Evolutionary conservation across 495 filamentous ascomycete genomes (phyloP).

Genomic region (Penicillium malachiteum): DNA sequence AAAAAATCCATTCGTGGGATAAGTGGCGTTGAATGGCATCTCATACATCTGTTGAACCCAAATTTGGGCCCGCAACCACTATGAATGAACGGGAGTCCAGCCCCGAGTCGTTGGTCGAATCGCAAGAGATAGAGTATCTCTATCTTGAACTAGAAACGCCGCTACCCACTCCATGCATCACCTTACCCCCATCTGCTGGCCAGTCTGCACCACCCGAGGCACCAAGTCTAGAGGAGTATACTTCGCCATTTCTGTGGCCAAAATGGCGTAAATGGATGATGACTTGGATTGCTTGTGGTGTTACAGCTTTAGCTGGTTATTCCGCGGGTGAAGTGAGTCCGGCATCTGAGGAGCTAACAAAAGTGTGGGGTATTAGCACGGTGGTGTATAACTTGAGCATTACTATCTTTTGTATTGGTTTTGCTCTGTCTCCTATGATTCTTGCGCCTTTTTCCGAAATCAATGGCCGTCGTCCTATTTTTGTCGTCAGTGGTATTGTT

Average conservation of each 20-base stretch:
- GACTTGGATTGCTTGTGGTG: slow-evolving; percentile 70
- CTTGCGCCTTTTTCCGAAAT: slow-evolving; percentile 90
- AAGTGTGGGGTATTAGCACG: slow-evolving; percentile 59
- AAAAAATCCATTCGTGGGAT: too few relatives aligned
- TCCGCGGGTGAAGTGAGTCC: slow-evolving; percentile 79
- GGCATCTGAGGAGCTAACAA: slow-evolving; percentile 58
- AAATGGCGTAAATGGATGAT: slow-evolving; percentile 65
- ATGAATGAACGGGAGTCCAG: slow-evolving; percentile 20
- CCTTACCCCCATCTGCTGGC: slow-evolving; percentile 26
- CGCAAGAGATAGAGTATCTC: slow-evolving; percentile 56
- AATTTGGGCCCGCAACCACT: slow-evolving; percentile 7
- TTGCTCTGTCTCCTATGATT: slow-evolving; percentile 84
- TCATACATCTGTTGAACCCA: background rate
- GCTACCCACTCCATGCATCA: slow-evolving; percentile 56
- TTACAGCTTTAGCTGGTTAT: slow-evolving; percentile 78
- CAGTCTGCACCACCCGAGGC: slow-evolving; percentile 47
- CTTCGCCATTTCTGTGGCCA: slow-evolving; percentile 75
- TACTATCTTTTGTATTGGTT: slow-evolving; percentile 79
- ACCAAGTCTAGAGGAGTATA: slow-evolving; percentile 67
- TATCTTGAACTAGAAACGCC: slow-evolving; percentile 74
- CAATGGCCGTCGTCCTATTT: slow-evolving; percentile 78
- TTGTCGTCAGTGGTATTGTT: slow-evolving; percentile 68
- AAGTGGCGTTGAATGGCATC: background rate
- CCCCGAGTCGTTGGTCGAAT: slow-evolving; percentile 17
- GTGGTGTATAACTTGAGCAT: slow-evolving; percentile 74